Conservation (phyloP, 768 basidiomycete genomes). For the Mycena olivaceomarginata region DNA sequence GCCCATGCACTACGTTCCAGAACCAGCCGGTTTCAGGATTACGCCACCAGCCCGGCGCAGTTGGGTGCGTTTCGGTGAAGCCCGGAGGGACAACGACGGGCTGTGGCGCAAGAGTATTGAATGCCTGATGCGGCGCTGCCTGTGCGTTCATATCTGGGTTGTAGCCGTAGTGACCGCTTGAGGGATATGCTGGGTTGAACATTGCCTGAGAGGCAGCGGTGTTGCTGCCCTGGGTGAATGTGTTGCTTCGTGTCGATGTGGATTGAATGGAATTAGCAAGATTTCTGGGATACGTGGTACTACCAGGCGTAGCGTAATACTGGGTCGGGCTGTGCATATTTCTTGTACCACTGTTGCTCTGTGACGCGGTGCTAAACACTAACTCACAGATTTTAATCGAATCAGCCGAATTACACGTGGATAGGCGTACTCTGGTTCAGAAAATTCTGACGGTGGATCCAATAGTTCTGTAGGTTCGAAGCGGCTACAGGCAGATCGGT, state of each 20-base stretch:
- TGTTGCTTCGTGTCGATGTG: not conserved
- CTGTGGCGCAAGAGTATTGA: slow-evolving; percentile 26
- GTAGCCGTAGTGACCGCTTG: not conserved
- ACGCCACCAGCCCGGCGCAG: slow-evolving; percentile 32
- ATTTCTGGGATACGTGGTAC: not conserved
- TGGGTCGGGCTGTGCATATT: not conserved
- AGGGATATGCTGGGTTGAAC: not conserved
- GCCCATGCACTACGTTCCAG: slow-evolving; percentile 32
- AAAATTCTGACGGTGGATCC: slow-evolving; percentile 38
- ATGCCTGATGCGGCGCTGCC: not conserved
- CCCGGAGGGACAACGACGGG: slow-evolving; percentile 35
- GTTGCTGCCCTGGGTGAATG: not conserved
- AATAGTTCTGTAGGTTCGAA: slow-evolving; percentile 33
- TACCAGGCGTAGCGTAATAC: not conserved
- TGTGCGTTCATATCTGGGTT: not conserved
- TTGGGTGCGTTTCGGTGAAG: slow-evolving; percentile 36
- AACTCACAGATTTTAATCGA: not conserved
- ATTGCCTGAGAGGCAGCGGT: not conserved
- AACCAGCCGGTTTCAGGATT: slow-evolving; percentile 42
- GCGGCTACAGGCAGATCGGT: slow-evolving; percentile 13
- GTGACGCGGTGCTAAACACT: not conserved
- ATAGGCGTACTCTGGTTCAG: not conserved
- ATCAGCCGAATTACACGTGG: not conserved
- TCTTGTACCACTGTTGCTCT: not conserved
- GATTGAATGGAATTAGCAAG: not conserved